Evolutionary conservation across 129 eudicot genomes (phyloP).

Genomic region (Rutidosis leptorrhynchoides): DNA sequence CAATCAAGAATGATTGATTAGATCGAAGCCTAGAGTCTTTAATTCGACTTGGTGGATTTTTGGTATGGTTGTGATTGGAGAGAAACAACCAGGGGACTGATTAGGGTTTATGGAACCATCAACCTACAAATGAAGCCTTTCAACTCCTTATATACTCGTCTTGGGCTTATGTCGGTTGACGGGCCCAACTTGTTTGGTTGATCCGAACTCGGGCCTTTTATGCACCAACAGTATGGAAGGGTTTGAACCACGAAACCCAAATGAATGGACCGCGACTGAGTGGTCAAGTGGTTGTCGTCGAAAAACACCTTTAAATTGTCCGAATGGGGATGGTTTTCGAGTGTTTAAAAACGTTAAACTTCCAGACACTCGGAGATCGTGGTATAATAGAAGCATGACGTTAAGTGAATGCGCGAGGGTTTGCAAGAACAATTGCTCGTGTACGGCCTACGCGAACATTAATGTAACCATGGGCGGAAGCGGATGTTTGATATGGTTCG

Average conservation of each 20-base stretch:
- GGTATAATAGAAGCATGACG: conserved; percentile 27
- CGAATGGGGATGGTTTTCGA: conserved; percentile 26
- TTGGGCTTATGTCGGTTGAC: too few species aligned
- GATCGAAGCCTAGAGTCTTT: too few species aligned
- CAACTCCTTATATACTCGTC: too few species aligned
- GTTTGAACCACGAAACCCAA: conserved; percentile 7
- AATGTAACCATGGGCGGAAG: conserved; percentile 27
- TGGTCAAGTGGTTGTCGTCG: conserved; percentile 10
- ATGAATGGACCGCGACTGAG: background rate
- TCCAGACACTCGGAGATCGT: conserved; percentile 26
- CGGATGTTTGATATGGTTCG: conserved; percentile 43
- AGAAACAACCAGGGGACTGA: too few species aligned
- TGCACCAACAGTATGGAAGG: conserved; percentile 25
- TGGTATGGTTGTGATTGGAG: too few species aligned
- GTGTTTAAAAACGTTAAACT: conserved; percentile 20
- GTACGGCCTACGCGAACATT: conserved; percentile 35
- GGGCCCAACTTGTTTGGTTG: too few species aligned
- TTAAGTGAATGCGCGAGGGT: conserved; percentile 20
- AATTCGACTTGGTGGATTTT: too few species aligned
- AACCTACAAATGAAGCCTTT: too few species aligned
- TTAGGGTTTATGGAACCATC: too few species aligned
- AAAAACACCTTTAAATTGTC: conserved; percentile 5
- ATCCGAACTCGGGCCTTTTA: too few species aligned
- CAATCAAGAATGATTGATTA: too few species aligned
- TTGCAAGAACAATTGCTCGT: conserved; percentile 30